Conservation (phyloP, 805 yeast species). For the Saturnispora ahearnii region DNA sequence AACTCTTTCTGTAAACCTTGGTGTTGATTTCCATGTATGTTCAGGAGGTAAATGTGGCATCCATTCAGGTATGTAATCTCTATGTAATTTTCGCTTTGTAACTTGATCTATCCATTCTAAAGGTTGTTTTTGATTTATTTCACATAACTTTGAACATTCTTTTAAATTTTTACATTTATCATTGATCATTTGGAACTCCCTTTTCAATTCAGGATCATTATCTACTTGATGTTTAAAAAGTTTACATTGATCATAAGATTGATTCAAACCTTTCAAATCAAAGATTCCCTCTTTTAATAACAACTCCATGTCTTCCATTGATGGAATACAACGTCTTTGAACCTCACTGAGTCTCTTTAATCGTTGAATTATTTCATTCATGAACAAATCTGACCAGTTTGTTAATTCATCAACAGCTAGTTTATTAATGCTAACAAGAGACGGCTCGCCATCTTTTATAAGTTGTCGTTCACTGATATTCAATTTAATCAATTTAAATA, state of each 20-base stretch:
- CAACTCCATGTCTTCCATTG: conserved; percentile 41
- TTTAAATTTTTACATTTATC: conserved; percentile 5
- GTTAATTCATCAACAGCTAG: conserved; percentile 34
- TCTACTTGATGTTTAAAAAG: conserved; percentile 15
- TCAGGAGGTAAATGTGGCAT: conserved; percentile 90
- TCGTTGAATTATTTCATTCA: conserved; percentile 31
- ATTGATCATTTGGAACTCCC: conserved; percentile 1
- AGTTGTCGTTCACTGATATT: background rate
- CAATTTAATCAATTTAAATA: background rate
- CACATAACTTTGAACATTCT: conserved; percentile 3
- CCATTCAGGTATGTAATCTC: conserved; percentile 56
- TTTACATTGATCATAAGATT: conserved; percentile 23
- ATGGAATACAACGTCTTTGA: conserved; percentile 52
- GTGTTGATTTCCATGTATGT: conserved; percentile 78
- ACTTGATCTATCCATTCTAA: conserved; percentile 13
- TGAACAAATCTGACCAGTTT: conserved; percentile 27
- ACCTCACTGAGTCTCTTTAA: conserved; percentile 45
- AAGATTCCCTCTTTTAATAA: conserved; percentile 37
- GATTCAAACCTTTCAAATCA: conserved; percentile 30
- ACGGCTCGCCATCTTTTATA: background rate
- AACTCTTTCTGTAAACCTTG: conserved; percentile 51
- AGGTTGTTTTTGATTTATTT: background rate
- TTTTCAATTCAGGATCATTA: conserved; percentile 7
- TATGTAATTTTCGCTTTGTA: conserved; percentile 15
- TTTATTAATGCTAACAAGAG: conserved; percentile 2